Conservation (phyloP, 2,329 filamentous ascomycete species). For the Fusarium pseudocircinatum region DNA sequence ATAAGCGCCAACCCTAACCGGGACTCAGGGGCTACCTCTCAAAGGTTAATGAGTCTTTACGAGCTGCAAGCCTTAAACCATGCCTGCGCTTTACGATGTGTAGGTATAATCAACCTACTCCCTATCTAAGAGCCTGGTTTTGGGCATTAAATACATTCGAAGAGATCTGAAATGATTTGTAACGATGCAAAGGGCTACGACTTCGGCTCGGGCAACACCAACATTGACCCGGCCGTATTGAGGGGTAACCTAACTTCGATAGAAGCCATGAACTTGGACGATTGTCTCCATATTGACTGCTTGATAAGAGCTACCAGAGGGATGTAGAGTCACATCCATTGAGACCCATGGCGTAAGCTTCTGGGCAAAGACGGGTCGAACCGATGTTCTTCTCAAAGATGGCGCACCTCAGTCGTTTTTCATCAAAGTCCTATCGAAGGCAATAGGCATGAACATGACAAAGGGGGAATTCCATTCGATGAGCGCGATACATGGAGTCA, state of each 20-base stretch:
- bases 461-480: not conserved
- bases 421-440: not conserved
- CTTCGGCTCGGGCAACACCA: not conserved
- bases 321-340: not conserved
- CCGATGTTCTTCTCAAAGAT: fast-evolving
- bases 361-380: not conserved
- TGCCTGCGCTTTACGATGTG: too few relatives aligned
- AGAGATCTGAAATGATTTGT: not conserved
- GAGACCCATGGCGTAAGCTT: not conserved
- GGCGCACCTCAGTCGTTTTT: not conserved
- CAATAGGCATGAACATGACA: not conserved
- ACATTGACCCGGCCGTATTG: not conserved
- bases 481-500: not conserved
- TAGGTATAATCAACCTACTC: not conserved
- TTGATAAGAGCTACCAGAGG: not conserved
- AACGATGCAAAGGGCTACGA: not conserved
- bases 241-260: not conserved
- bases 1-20: too few relatives aligned
- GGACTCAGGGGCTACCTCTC: too few relatives aligned
- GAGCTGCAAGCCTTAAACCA: too few relatives aligned
- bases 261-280: too few relatives aligned
- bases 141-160: not conserved
- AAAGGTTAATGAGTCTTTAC: too few relatives aligned
- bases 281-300: not conserved
- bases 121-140: not conserved